phyloP scores from a whole-genome alignment of 2,329 filamentous ascomycete genomes.

The Aureobasidium pullulans region DNA sequence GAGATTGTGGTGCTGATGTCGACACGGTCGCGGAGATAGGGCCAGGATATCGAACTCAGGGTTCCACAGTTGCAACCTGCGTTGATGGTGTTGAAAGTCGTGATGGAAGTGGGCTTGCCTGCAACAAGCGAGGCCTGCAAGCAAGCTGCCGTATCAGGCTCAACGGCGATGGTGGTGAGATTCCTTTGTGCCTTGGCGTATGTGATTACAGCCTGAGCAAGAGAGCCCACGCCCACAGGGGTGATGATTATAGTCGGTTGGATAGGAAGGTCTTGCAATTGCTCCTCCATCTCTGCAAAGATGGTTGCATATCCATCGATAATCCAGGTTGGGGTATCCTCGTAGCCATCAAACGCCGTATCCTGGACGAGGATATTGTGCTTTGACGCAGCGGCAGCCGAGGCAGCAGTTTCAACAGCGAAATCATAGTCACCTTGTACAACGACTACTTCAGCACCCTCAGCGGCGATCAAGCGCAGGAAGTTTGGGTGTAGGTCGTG shows the following conservation, averaged over 20 bases:
- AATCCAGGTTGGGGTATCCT: conserved; percentile 63
- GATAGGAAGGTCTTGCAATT: conserved; percentile 38
- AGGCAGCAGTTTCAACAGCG: conserved; percentile 37
- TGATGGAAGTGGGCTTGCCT: conserved; percentile 42
- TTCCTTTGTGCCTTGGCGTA: conserved; percentile 49
- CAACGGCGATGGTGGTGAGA: conserved; percentile 55
- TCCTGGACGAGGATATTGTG: conserved; percentile 59
- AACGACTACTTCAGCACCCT: conserved; percentile 56
- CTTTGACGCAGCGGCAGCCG: conserved; percentile 31
- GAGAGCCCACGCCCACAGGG: conserved; percentile 65
- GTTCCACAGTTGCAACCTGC: conserved; percentile 66
- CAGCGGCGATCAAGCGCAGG: conserved; percentile 47
- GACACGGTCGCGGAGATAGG: conserved; percentile 49
- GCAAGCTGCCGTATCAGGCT: conserved; percentile 59
- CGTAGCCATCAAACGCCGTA: conserved; percentile 58
- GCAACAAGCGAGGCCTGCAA: conserved; percentile 47
- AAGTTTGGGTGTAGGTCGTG: conserved; percentile 49
- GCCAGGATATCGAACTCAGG: conserved; percentile 59
- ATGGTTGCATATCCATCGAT: conserved; percentile 72
- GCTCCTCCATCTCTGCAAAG: conserved; percentile 59
- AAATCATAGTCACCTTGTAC: conserved; percentile 56
- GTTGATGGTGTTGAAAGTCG: conserved; percentile 62
- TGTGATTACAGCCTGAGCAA: conserved; percentile 60
- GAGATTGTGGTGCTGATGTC: conserved; percentile 55
- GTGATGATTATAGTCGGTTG: conserved; percentile 49